These are phyloP conservation scores for Hypoxylon perforatum DNA, from an alignment of 495 filamentous ascomycete species.

Conservation along the genomic window DNA sequence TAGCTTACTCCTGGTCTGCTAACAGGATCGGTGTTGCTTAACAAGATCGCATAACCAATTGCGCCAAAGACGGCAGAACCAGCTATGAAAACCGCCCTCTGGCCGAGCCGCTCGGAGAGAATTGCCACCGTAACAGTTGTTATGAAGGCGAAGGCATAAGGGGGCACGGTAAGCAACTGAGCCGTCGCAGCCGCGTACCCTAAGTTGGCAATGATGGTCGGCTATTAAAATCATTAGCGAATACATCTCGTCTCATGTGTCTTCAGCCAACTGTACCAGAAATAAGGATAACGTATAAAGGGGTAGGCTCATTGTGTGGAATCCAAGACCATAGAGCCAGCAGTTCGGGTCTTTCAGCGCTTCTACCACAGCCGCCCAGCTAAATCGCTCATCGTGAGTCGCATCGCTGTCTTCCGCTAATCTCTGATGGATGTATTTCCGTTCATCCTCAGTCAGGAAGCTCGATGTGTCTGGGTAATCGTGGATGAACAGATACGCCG, in stretches of 20 bases:
- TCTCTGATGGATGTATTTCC: constrained; percentile 67
- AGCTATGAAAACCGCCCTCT: constrained; percentile 72
- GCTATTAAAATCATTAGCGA: constrained; percentile 49
- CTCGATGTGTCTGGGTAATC: constrained; percentile 77
- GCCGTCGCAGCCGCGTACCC: constrained; percentile 75
- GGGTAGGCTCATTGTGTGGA: constrained; percentile 79
- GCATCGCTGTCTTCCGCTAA: constrained; percentile 71
- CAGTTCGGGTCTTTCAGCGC: constrained; percentile 78
- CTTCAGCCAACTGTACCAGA: constrained; percentile 57
- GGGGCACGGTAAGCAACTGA: constrained; percentile 77
- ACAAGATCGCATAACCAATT: constrained; percentile 76
- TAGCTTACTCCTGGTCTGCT: constrained; percentile 72
- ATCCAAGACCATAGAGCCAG: constrained; percentile 77
- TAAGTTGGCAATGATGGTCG: constrained; percentile 76
- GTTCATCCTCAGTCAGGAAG: constrained; percentile 74
- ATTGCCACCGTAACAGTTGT: constrained; percentile 68
- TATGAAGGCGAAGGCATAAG: constrained; percentile 71
- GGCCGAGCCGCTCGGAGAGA: constrained; percentile 65
- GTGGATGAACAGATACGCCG: constrained; percentile 76
- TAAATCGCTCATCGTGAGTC: constrained; percentile 71
- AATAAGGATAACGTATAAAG: constrained; percentile 85
- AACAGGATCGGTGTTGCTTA: constrained; percentile 58
- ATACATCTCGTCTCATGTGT: background rate
- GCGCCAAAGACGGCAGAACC: constrained; percentile 64
- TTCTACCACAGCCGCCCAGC: constrained; percentile 70